A percentile compares a stretch with the other conserved stretches of the same genome.
Conservation (phyloP, 257 asterid species). For the Nicotiana sylvestris region DNA sequence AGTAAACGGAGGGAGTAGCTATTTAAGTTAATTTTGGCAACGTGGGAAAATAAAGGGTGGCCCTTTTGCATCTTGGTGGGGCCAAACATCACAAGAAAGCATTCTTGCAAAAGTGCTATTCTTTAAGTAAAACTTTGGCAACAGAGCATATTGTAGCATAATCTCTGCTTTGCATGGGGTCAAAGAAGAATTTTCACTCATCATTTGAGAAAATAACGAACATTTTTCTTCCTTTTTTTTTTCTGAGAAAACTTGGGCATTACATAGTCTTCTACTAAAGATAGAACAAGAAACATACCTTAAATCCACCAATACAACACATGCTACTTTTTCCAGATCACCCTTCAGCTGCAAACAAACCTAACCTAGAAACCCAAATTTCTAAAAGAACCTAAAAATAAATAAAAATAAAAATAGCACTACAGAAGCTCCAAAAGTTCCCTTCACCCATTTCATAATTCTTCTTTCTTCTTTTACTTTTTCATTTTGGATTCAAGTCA, state of each 20-base stretch:
- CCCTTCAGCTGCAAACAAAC: not conserved
- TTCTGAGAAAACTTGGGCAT: slow-evolving; percentile 11
- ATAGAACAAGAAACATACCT: slow-evolving; percentile 9
- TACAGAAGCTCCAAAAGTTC: slow-evolving; percentile 60
- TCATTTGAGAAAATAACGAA: not conserved
- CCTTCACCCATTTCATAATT: slow-evolving; percentile 5
- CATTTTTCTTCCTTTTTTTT: not conserved
- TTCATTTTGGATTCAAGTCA: not conserved
- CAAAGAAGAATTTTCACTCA: no score
- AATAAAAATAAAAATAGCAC: slow-evolving; percentile 33
- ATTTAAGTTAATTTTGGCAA: no score
- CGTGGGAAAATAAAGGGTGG: no score
- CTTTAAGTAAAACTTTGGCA: no score
- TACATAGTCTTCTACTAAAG: slow-evolving; percentile 18
- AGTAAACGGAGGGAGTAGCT: no score
- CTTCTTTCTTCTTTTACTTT: not conserved
- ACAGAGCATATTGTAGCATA: no score
- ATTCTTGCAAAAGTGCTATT: not conserved
- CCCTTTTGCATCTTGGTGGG: not conserved
- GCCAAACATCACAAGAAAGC: not conserved
- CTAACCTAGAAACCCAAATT: not conserved
- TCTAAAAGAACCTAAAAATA: not conserved
- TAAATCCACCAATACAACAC: slow-evolving; percentile 12
- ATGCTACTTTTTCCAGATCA: not conserved
- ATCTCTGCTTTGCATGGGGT: no score